phyloP scores from a whole-genome alignment of 495 filamentous ascomycete species.

The Aspergillus bertholletiae region DNA sequence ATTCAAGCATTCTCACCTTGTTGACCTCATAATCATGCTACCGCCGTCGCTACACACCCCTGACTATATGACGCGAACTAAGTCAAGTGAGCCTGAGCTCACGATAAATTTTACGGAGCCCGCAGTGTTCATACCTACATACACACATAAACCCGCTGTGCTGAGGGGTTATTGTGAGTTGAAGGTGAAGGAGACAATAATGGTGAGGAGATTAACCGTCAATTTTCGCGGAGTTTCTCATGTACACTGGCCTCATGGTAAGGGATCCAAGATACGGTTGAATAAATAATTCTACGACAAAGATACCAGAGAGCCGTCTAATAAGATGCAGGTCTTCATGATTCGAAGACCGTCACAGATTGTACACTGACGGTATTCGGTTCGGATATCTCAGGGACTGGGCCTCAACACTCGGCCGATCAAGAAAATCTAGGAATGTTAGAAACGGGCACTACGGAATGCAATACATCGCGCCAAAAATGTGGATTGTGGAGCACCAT shows the following conservation, averaged over 20 bases:
- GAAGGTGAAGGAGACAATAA: conserved; percentile 1
- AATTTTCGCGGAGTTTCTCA: conserved; percentile 9
- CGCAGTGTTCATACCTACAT: conserved; percentile 9
- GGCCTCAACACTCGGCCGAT: not conserved
- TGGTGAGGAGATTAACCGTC: conserved; percentile 9
- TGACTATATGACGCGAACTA: not conserved
- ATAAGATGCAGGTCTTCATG: not conserved
- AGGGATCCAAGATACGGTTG: not conserved
- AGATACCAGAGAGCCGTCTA: not conserved
- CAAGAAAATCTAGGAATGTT: not conserved
- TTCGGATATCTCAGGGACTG: not conserved
- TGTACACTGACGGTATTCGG: conserved; percentile 7
- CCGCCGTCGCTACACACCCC: not conserved
- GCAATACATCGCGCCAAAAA: not conserved
- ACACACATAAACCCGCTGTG: conserved; percentile 10
- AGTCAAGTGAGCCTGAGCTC: not conserved
- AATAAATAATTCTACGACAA: not conserved
- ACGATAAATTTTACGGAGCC: conserved; percentile 8
- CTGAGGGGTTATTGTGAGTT: conserved; percentile 9
- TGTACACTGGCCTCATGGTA: conserved; percentile 12
- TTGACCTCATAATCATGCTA: not conserved
- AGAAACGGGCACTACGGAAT: not conserved
- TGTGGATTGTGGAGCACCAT: conserved; percentile 2
- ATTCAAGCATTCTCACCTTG: not conserved
- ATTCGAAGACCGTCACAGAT: conserved; percentile 6